Percentiles rank a stretch among this genome's conserved stretches.
phyloP scores from a whole-genome alignment of 805 yeast species.

The Wickerhamiella dianesei region DNA sequence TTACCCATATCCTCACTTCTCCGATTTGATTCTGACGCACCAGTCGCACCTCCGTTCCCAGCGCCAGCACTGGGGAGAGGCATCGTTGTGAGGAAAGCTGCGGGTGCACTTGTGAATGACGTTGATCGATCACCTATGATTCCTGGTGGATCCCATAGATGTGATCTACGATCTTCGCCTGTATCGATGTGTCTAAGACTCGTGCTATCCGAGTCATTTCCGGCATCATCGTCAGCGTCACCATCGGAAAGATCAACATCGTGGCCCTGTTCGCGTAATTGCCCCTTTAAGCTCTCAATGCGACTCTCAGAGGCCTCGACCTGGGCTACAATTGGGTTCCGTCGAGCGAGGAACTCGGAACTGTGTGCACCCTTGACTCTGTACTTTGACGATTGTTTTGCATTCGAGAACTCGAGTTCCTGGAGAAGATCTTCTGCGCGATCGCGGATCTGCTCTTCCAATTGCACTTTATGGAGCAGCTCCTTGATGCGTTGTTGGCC shows the following conservation, averaged over 20 bases:
- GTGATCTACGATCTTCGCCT: not conserved
- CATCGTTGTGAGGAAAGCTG: not conserved
- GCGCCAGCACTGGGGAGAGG: not conserved
- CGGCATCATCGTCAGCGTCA: not conserved
- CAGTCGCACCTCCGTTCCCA: not conserved
- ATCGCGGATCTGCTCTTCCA: constrained; percentile 26
- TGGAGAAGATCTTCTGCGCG: constrained; percentile 28
- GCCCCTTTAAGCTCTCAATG: constrained; percentile 10
- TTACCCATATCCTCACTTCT: not conserved
- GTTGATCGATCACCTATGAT: too few species aligned
- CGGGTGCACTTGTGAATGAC: too few species aligned
- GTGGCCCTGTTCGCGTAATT: constrained; percentile 36
- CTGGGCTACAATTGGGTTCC: constrained; percentile 14
- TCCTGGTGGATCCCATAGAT: not conserved
- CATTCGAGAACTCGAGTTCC: constrained; percentile 15
- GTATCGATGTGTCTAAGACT: not conserved
- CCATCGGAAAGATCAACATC: constrained; percentile 10
- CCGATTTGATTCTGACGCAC: not conserved
- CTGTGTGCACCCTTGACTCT: constrained; percentile 14
- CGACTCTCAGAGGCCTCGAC: constrained; percentile 14
- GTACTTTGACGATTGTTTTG: constrained; percentile 7
- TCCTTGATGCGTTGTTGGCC: constrained; percentile 7
- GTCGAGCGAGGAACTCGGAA: constrained; percentile 1
- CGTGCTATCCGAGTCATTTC: not conserved
- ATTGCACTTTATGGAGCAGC: constrained; percentile 24